Evolutionary conservation across 2,329 filamentous ascomycete genomes (phyloP), one percentile per base, ranked within the genome.

Genomic region (Penicillium sp.): DNA sequence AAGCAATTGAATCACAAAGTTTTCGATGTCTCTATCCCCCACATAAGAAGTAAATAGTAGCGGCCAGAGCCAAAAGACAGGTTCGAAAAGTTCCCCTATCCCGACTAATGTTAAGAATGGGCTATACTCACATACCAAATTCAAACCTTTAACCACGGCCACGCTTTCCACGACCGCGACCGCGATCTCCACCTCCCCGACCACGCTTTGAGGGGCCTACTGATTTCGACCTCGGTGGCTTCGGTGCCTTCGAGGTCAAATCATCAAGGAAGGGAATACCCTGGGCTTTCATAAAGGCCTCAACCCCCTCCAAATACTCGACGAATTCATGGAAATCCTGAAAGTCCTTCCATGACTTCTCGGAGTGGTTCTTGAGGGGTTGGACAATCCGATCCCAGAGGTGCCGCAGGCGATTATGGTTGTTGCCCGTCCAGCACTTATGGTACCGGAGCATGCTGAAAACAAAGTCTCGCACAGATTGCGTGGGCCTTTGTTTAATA

Each of bases 391-490:
- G 56, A 4, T 62, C 60, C 29, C 39, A 59, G 13, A 62, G 48
- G 45, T 62, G 60, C 19, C 55, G 54, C 33, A 61, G 51, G 13
- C 51, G 55, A 26, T 59, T 47, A 13, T 59, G 60, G 21, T 57
- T 49, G 16, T 43, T 46, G 19, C 29, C 29, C 1, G 50, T 55
- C 35, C 52, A 59, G 33, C 53, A 56, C 3, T 56, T 52, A 2
- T 49, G 47, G 44, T 53, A 58, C 21, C 56, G 53, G 24, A 55
- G 42, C 48, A 61, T 42, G 39, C 22, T 33, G n/a, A 59, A 39
- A 21, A 52, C 57, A 56, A 59, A 59, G 10, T 53, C 54, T 7
- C 49, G 44, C 44, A 61, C 49, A 1, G 54, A 45, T 27, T 61
- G 53, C 7, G 29, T 31, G 9, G 47, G 29, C 14, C 39, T 52